Conservation (phyloP, 2,329 filamentous ascomycete species). For the Aspergillus transmontanensis region DNA sequence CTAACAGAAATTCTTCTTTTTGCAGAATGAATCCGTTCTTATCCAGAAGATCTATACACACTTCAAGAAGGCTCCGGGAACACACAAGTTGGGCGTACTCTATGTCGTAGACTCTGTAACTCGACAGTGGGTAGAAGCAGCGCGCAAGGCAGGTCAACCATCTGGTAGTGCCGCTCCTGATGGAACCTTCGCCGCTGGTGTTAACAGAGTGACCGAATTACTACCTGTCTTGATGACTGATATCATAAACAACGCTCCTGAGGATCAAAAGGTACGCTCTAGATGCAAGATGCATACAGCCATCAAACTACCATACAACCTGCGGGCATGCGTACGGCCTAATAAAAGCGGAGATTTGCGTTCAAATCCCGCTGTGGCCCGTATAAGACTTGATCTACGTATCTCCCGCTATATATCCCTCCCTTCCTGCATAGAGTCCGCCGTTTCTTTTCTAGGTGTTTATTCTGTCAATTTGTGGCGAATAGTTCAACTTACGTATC, state of each 20-base stretch:
- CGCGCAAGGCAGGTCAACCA: conserved; percentile 80
- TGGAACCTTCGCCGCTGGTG: conserved; percentile 91
- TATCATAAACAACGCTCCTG: conserved; percentile 82
- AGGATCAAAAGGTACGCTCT: conserved; percentile 93
- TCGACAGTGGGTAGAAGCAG: conserved; percentile 96
- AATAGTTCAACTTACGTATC: conserved; percentile 54
- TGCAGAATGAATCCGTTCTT: conserved; percentile 87
- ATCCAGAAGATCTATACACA: conserved; percentile 97
- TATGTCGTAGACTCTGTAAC: conserved; percentile 99
- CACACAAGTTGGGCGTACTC: conserved; percentile 97
- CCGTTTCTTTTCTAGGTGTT: conserved; percentile 25
- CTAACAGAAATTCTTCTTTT: conserved; percentile 29
- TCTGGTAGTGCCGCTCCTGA: conserved; percentile 79
- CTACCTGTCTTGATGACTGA: conserved; percentile 95
- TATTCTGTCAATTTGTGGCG: conserved; percentile 26
- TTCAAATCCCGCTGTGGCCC: conserved; percentile 29
- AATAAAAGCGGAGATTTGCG: conserved; percentile 29
- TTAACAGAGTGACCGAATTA: conserved; percentile 94
- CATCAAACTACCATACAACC: conserved; percentile 32
- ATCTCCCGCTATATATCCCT: conserved; percentile 28
- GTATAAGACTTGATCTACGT: conserved; percentile 28
- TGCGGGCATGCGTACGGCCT: conserved; percentile 31
- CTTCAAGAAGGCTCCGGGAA: conserved; percentile 90
- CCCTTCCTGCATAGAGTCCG: conserved; percentile 25
- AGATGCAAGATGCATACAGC: conserved; percentile 32